Evolutionary conservation across 305 asterid genomes (phyloP), one percentile per base, ranked within the genome.

Genomic region (Fraxinus sp.): DNA sequence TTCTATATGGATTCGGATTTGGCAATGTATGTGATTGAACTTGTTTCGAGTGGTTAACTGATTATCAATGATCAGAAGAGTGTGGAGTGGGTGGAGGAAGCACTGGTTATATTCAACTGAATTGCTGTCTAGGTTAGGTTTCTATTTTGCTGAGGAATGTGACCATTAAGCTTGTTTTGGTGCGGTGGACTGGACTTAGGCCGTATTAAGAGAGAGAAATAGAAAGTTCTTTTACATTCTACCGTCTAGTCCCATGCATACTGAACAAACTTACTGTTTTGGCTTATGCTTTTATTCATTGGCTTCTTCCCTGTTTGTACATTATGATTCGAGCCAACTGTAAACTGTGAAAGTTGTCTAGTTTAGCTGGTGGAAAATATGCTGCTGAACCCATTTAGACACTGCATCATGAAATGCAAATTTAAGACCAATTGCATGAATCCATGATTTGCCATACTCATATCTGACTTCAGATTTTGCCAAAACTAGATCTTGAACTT

Each of bases 401-500:
- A n/a, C 36, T 66, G 73, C 72, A 62, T 62, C 72, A 9, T 62
- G 72, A n/a, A 33, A 55, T 62, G 18, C 35, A 36, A 26, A 4
- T 41, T 74, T 62, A 24, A 33, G 33, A n/a, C 52, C 74, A 24
- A 3, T 66, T 16, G 8, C 16, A 24, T 4, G 64, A 41, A 28
- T 33, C 76, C 79, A 55, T 78, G 11, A n/a, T 77, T 33, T 24
- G 76, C 26, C 49, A 59, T 37, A 30, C 3, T 57, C 71, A 30
- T 41, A 33, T 52, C 41, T 28, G 85, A 52, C 79, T 62, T 33
- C 41, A 24, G 36, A 55, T 32, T 2, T 22, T 70, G 74, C 36
- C 74, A 66, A 13, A 78, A 73, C 72, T 70, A 35, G 44, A 80
- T 46, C 78, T 80, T 20, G 74, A 44, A 71, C 81, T 22, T 59